Conservation (phyloP, 148 eudicot genomes). For the Nepenthes gracilis region DNA sequence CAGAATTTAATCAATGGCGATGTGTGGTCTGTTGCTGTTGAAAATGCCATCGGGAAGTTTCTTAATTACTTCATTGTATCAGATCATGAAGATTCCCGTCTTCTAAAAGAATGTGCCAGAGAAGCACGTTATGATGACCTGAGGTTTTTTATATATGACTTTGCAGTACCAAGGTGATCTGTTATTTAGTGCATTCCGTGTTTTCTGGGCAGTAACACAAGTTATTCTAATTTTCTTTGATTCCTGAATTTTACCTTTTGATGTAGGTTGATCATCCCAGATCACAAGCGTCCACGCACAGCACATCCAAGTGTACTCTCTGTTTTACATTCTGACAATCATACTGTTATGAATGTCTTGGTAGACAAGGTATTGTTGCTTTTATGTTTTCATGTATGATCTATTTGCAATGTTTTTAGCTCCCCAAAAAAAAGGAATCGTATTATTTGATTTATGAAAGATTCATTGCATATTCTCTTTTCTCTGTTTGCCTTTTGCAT, state of each 20-base stretch:
- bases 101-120: conserved; percentile 63
- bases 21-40: conserved; percentile 75
- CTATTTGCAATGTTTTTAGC: no score
- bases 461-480: no score
- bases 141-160: conserved; percentile 70
- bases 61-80: conserved; percentile 91
- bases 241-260: conserved; percentile 5
- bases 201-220: neutral
- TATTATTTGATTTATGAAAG: no score
- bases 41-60: conserved; percentile 68
- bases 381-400: neutral
- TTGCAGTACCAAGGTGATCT: conserved; percentile 57
- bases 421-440: no score
- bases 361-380: conserved; percentile 62
- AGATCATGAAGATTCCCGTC: conserved; percentile 60
- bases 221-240: neutral
- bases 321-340: conserved; percentile 57
- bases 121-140: conserved; percentile 58
- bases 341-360: conserved; percentile 72
- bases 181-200: neutral
- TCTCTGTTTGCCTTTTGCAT: no score
- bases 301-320: conserved; percentile 66
- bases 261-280: conserved; percentile 65
- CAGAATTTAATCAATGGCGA: conserved; percentile 74
- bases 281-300: conserved; percentile 69